Conservation (phyloP, 345 rosid species). For the Hibiscus tridactylites region DNA sequence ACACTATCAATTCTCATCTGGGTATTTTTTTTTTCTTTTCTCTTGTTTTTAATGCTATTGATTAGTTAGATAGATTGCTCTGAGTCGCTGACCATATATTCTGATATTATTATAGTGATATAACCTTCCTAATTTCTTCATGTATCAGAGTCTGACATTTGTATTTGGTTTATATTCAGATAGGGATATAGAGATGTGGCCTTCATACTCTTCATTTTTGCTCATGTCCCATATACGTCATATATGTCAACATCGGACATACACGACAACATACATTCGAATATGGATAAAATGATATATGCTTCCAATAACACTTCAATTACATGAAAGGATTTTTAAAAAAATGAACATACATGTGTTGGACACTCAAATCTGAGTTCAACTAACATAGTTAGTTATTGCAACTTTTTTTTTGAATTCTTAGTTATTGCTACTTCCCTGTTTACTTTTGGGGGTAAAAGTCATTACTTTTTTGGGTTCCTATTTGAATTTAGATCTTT, state of each 20-base stretch:
- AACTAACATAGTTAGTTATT: neutral
- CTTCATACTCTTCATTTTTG: too few species aligned
- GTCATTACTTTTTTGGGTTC: neutral
- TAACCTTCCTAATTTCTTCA: neutral
- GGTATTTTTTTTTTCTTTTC: constrained; percentile 22
- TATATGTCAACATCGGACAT: neutral
- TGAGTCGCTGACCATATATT: neutral
- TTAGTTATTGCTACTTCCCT: neutral
- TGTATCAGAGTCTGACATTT: neutral
- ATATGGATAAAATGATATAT: neutral
- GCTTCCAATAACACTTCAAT: neutral
- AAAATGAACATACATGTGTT: neutral
- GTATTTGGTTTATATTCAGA: neutral
- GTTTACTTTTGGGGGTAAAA: neutral
- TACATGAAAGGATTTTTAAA: neutral
- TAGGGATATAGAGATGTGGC: neutral
- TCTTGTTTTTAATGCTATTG: neutral
- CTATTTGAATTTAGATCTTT: neutral
- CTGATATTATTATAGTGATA: too few species aligned
- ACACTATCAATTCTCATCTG: constrained; percentile 49
- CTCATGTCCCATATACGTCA: neutral
- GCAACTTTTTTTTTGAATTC: neutral
- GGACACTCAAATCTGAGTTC: neutral
- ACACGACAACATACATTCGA: neutral
- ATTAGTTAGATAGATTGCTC: neutral